A percentile compares a stretch with the other conserved stretches of the same genome.
These are phyloP conservation scores for Pistacia integerrima DNA, from an alignment of 345 rosid species.

Conservation along the genomic window DNA sequence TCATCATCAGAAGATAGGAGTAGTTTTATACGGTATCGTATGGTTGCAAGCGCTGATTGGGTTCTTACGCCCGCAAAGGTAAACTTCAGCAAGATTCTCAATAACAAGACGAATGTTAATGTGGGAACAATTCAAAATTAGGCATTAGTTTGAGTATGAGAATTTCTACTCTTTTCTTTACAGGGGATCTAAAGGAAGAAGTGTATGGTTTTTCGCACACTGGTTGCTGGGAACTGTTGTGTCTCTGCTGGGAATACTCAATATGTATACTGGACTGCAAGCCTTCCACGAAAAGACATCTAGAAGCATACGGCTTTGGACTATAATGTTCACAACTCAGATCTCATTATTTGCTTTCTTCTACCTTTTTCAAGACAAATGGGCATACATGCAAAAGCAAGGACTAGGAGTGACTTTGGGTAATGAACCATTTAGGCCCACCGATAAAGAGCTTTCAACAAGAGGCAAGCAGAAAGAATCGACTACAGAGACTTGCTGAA, in stretches of 20 bases:
- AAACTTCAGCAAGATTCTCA: background rate
- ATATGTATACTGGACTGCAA: constrained; percentile 50
- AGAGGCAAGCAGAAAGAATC: constrained; percentile 18
- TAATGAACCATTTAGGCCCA: constrained; percentile 28
- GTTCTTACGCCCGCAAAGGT: constrained; percentile 68
- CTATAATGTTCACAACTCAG: constrained; percentile 41
- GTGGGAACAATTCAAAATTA: too few species aligned
- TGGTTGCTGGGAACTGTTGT: constrained; percentile 57
- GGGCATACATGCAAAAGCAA: constrained; percentile 50
- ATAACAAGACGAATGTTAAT: too few species aligned
- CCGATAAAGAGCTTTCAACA: constrained; percentile 22
- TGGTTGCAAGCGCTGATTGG: constrained; percentile 80
- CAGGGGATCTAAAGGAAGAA: constrained; percentile 60
- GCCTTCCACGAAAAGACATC: constrained; percentile 59
- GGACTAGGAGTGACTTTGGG: constrained; percentile 46
- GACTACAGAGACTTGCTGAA: constrained; percentile 25
- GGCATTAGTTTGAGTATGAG: background rate
- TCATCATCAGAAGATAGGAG: constrained; percentile 78
- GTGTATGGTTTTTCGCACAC: constrained; percentile 52
- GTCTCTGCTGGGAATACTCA: constrained; percentile 51
- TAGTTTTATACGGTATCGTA: constrained; percentile 63
- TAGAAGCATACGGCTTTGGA: constrained; percentile 50
- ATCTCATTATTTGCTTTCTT: constrained; percentile 37
- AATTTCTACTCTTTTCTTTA: background rate
- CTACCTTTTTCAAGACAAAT: constrained; percentile 69